phyloP scores from a whole-genome alignment of 139 green algal genomes.

The Haematococcus lacustris region DNA sequence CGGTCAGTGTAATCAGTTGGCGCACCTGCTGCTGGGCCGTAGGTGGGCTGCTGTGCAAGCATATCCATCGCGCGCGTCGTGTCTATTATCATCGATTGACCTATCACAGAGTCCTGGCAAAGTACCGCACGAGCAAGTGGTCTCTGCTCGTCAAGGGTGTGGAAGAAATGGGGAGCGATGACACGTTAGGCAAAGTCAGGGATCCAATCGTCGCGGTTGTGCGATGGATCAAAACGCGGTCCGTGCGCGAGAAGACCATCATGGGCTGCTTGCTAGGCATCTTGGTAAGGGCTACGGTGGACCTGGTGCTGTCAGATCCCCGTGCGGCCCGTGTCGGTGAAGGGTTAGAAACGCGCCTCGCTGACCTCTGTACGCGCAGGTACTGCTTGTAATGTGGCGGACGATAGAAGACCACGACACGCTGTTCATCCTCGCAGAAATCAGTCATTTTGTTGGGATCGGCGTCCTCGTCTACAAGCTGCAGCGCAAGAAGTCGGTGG shows the following conservation, averaged over 20 bases:
- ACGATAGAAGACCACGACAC: slow-evolving; percentile 97
- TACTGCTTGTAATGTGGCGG: slow-evolving; percentile 43
- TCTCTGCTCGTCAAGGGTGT: not conserved
- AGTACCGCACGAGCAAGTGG: slow-evolving; percentile 3
- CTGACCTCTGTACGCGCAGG: slow-evolving; percentile 18
- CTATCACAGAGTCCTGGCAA: no score
- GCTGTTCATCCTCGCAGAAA: slow-evolving; percentile 91
- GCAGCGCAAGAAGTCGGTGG: slow-evolving; percentile 72
- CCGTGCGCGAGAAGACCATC: slow-evolving; percentile 44
- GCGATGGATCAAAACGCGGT: slow-evolving; percentile 67
- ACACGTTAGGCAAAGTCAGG: slow-evolving; percentile 28
- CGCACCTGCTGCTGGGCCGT: no score
- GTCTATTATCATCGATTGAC: no score
- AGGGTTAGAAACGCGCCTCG: no score
- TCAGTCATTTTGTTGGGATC: slow-evolving; percentile 91
- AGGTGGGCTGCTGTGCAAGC: no score
- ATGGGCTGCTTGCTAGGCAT: no score
- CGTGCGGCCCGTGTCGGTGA: no score
- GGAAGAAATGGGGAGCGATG: slow-evolving; percentile 17
- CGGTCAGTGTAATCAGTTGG: no score
- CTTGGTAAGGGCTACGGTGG: no score
- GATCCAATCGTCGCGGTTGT: slow-evolving; percentile 39
- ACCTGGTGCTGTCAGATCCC: no score
- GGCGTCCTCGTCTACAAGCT: slow-evolving; percentile 91
- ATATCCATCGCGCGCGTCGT: no score